Conservation (phyloP, 305 asterid genomes). For the Nicotiana rustica region DNA sequence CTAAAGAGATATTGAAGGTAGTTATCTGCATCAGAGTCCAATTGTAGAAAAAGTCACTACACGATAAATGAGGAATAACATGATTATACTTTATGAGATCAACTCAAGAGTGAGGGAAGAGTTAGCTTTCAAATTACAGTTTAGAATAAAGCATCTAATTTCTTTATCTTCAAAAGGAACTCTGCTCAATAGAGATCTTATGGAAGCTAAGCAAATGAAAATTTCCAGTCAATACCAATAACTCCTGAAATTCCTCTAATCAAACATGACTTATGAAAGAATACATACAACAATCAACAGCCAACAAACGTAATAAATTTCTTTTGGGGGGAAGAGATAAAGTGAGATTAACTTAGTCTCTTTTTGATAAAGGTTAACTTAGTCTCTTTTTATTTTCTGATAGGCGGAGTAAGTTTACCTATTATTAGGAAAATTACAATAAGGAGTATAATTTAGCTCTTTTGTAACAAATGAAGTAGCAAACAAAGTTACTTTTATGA, state of each 20-base stretch:
- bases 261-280: neutral
- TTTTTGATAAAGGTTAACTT: too few species aligned
- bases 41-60: neutral
- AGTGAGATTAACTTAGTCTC: neutral
- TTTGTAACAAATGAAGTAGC: neutral
- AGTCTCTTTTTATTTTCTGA: too few species aligned
- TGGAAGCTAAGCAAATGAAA: neutral
- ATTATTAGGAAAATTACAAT: neutral
- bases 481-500: neutral
- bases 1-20: slow-evolving; percentile 90
- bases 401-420: neutral
- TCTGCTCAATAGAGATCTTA: slow-evolving; percentile 15
- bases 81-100: slow-evolving; percentile 16
- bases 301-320: neutral
- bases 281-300: neutral
- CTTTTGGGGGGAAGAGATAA: neutral
- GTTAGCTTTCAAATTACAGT: neutral
- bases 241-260: slow-evolving; percentile 14
- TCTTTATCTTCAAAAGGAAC: slow-evolving; percentile 6
- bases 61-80: slow-evolving; percentile 27
- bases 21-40: slow-evolving; percentile 68
- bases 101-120: slow-evolving; percentile 25
- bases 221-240: neutral
- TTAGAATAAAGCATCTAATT: neutral
- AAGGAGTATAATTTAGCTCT: neutral